Conservation (phyloP, 257 asterid genomes). For the Solanum sparsipilum region DNA sequence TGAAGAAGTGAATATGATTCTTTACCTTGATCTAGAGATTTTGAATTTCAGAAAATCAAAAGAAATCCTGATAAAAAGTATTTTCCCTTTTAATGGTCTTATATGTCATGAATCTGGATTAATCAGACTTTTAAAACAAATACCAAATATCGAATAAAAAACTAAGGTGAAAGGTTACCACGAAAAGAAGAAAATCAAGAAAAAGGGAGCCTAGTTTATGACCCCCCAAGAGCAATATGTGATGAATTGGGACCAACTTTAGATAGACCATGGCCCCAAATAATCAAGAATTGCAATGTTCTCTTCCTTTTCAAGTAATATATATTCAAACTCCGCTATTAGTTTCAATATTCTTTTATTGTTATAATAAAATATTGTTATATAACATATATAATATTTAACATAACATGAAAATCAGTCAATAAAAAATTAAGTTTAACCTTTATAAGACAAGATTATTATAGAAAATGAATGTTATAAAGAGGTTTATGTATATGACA, state of each 20-base stretch:
- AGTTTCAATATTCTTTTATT: background rate
- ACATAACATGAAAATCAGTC: background rate
- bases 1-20: background rate
- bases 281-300: background rate
- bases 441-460: background rate
- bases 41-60: background rate
- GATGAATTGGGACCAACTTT: background rate
- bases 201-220: background rate
- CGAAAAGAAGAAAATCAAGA: background rate
- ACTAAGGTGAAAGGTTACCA: background rate
- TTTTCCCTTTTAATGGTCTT: background rate
- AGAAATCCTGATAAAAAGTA: background rate
- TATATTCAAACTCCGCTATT: background rate
- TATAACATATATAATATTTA: background rate
- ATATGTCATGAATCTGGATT: background rate
- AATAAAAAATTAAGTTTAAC: background rate
- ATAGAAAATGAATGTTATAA: background rate
- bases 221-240: background rate
- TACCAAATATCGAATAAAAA: background rate
- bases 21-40: background rate
- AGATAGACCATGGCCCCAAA: background rate
- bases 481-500: too few relatives aligned
- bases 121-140: background rate
- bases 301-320: background rate
- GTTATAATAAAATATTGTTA: background rate